A percentile compares a stretch with the other conserved stretches of the same genome.
phyloP scores from a whole-genome alignment of 768 basidiomycete species.

The Psilocybe tampanensis region DNA sequence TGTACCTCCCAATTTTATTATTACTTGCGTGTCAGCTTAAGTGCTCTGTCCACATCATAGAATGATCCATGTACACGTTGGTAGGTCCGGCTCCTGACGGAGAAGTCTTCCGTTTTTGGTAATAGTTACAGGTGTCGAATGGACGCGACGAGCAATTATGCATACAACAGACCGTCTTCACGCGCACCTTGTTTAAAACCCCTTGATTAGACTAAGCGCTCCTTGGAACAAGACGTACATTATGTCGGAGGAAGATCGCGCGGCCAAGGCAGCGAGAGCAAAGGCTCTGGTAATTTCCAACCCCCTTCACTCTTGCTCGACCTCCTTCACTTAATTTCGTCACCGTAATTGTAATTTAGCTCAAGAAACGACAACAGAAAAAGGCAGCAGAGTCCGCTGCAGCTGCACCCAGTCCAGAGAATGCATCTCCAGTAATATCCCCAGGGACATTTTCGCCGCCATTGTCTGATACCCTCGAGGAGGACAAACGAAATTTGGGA shows the following conservation, averaged over 20 bases:
- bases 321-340: constrained; percentile 11
- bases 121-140: not conserved
- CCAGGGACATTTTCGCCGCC: constrained; percentile 53
- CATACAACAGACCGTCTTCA: constrained; percentile 2
- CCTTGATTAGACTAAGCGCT: not conserved
- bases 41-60: too few relatives aligned
- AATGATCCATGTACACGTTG: constrained; percentile 18
- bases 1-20: constrained; percentile 48
- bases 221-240: not conserved
- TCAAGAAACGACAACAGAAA: constrained; percentile 82
- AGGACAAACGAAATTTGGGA: constrained; percentile 53
- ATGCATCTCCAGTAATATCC: constrained; percentile 40
- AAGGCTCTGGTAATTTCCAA: constrained; percentile 68
- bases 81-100: constrained; percentile 17
- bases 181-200: constrained; percentile 11
- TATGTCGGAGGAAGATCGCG: constrained; percentile 77
- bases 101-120: constrained; percentile 22
- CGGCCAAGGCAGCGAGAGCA: constrained; percentile 80
- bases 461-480: constrained; percentile 43
- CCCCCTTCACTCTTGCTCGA: not conserved
- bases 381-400: constrained; percentile 51
- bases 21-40: constrained; percentile 25
- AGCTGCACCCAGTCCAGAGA: constrained; percentile 30
- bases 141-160: constrained; percentile 11
- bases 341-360: constrained; percentile 42